A percentile compares a stretch with the other conserved stretches of the same genome.
phyloP scores from a whole-genome alignment of 2,329 filamentous ascomycete genomes.

The Pyrenophora graminea region DNA sequence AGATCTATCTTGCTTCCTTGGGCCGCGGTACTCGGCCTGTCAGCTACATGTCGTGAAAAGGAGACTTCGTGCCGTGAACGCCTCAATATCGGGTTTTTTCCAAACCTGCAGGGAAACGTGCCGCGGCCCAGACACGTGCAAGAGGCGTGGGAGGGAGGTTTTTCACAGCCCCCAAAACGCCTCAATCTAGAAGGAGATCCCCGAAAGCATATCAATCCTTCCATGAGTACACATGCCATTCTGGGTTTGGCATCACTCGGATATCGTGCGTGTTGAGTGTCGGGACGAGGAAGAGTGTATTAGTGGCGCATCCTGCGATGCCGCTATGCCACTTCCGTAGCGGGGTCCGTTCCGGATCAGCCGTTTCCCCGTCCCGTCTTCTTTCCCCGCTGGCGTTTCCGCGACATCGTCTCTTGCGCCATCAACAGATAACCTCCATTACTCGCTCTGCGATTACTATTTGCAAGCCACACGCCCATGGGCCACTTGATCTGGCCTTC shows the following conservation, averaged over 20 bases:
- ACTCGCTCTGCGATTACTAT: neutral
- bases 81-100: neutral
- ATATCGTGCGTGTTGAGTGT: neutral
- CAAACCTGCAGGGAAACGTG: neutral
- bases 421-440: constrained; percentile 3
- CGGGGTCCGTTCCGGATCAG: neutral
- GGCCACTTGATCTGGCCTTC: too few relatives aligned
- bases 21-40: too few relatives aligned
- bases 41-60: neutral
- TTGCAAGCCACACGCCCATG: too few relatives aligned
- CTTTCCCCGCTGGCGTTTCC: neutral
- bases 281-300: constrained; percentile 4
- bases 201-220: constrained; percentile 4
- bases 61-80: neutral
- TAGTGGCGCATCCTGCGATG: constrained; percentile 5
- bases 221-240: neutral
- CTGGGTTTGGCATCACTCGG: neutral
- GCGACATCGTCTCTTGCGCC: neutral
- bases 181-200: neutral
- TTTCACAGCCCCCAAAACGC: neutral
- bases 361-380: constrained; percentile 7
- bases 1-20: too few relatives aligned
- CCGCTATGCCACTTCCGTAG: neutral
- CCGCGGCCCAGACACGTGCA: constrained; percentile 1
- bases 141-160: neutral